A percentile compares a stretch with the other conserved stretches of the same genome.
Conservation (phyloP, 331 rosid genomes). For the Pyrus hybrid region DNA sequence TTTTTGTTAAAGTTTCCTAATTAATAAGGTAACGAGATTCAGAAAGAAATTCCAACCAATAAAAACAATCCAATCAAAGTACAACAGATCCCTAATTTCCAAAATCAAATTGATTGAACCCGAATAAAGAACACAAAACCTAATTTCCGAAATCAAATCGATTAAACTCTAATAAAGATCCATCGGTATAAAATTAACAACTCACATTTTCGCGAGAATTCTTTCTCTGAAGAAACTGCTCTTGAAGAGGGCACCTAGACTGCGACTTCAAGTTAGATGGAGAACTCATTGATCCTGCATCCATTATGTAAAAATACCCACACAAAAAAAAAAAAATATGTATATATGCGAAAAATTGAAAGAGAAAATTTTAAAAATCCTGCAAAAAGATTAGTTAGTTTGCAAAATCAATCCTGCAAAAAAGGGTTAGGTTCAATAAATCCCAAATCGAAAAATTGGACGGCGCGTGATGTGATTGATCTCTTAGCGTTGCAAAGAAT, state of each 20-base stretch:
- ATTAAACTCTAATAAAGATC: background rate
- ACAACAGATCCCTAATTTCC: background rate
- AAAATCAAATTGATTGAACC: background rate
- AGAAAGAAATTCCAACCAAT: background rate
- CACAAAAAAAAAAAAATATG: background rate
- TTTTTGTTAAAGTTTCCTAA: too few relatives aligned
- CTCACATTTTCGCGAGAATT: slow-evolving; percentile 56
- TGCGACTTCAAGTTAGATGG: slow-evolving; percentile 14
- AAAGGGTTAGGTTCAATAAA: background rate
- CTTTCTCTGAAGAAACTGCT: slow-evolving; percentile 58
- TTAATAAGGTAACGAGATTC: too few relatives aligned
- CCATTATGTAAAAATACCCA: slow-evolving; percentile 32
- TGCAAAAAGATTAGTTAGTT: background rate
- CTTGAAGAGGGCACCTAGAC: slow-evolving; percentile 63
- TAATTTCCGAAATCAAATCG: background rate
- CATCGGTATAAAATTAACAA: background rate
- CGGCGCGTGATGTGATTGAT: background rate
- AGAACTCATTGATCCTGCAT: slow-evolving; percentile 60
- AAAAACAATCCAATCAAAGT: background rate
- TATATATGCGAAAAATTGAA: background rate
- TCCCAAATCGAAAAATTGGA: background rate
- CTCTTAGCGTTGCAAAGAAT: background rate
- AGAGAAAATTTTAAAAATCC: background rate
- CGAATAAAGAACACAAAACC: background rate
- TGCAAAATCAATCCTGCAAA: background rate